Base-by-base conservation (phyloP, 345 rosid species). In the Lumnitzera littorea region DNA sequence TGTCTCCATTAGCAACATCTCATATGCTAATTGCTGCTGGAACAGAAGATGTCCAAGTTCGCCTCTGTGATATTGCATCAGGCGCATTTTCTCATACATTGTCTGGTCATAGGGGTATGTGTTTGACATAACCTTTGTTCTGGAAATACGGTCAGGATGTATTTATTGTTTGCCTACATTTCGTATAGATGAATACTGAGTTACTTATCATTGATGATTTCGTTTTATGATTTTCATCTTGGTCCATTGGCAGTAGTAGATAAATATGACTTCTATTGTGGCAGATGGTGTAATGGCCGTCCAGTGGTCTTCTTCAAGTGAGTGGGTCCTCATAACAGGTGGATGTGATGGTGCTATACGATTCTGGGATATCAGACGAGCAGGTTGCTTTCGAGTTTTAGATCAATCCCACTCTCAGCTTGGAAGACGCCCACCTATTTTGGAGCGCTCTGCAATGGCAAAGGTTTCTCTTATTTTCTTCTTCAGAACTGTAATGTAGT, bases 271-370 rank as follows among this genome's bases (percentile, higher is more conserved):
- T 15, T 46, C 66, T 46, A 61, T 76, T 60, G 66, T 58, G 72
- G 67, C 81, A 87, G 99, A 86, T 80, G 89, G 99, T 50, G 84
- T 90, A 67, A 88, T 88, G 99, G 61, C 96, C 11, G 90, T 84
- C 61, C 91, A 94, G 70, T 94, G 99, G 99, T 88, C 99, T 68
- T 77, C 86, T 68, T 87, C 97, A 49, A 89, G 83, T 70, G 98
- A 92, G 75, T 92, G 91, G 94, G 78, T 89, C 66, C 74, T 94
- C 82, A 61, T 85, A 63, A 87, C 99, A 11, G 99, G 95, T 15
- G 99, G 97, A 0, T 89, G 90, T 78, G 97, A 94, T 74, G 99
- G 99, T 63, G 96, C 99, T 16, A 94, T 88, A 76, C 89, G 99
- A 29, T 86, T 90, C 65, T 94, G 97, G 99, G 97, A 90, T 73